A percentile compares a stretch with the other conserved stretches of the same genome.
Conservation (phyloP, 345 rosid species). For the Acer saccharum region DNA sequence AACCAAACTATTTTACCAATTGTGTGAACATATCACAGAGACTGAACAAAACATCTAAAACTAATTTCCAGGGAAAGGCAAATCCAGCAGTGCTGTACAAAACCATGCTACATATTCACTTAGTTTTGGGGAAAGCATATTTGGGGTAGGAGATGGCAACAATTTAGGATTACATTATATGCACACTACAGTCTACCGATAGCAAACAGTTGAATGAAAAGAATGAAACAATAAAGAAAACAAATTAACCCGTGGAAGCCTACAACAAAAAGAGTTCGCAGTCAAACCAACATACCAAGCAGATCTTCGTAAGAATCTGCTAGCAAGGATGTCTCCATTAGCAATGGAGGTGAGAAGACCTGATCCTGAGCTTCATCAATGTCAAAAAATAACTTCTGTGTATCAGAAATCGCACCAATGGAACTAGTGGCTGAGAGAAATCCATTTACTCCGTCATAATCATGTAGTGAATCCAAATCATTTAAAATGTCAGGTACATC, state of each 20-base stretch:
- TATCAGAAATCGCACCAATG: conserved; percentile 57
- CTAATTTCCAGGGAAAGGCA: neutral
- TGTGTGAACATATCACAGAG: neutral
- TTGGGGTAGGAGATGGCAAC: conserved; percentile 9
- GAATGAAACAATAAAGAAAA: neutral
- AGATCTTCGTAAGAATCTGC: conserved; percentile 87
- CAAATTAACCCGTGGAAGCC: neutral
- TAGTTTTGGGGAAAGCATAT: neutral
- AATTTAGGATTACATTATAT: neutral
- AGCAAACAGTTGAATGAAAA: neutral
- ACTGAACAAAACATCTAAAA: neutral
- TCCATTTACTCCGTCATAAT: conserved; percentile 69
- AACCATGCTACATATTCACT: neutral
- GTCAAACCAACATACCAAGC: conserved; percentile 60
- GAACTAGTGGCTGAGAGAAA: conserved; percentile 66
- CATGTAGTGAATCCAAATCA: conserved; percentile 64
- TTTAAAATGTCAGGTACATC: conserved; percentile 60
- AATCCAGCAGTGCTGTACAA: neutral
- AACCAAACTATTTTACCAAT: neutral
- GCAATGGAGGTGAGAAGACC: conserved; percentile 91
- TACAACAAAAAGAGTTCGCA: neutral
- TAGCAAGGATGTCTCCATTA: conserved; percentile 73
- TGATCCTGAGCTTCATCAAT: conserved; percentile 65
- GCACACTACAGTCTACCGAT: neutral
- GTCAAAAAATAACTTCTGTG: conserved; percentile 60